A percentile compares a stretch with the other conserved stretches of the same genome.
Conservation (phyloP, 2,329 filamentous ascomycete species). For the Simplicillium aogashimaense region DNA sequence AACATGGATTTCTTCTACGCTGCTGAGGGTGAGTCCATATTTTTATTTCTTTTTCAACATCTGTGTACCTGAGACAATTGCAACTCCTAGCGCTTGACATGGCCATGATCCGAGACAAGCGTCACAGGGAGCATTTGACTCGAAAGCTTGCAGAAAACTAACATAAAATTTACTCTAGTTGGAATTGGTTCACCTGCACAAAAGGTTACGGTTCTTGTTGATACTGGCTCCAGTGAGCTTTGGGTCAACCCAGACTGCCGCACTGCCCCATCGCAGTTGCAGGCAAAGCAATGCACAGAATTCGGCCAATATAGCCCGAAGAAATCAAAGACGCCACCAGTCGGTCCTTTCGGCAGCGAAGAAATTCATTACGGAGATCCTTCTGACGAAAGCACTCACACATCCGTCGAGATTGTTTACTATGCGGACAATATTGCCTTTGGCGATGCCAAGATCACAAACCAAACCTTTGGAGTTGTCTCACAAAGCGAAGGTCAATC, state of each 20-base stretch:
- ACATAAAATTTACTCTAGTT: slow-evolving; percentile 18
- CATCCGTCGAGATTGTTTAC: slow-evolving; percentile 30
- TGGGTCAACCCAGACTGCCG: slow-evolving; percentile 44
- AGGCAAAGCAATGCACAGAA: slow-evolving; percentile 24
- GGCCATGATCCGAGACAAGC: neutral
- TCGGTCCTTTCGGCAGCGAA: slow-evolving; percentile 24
- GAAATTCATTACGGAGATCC: slow-evolving; percentile 30
- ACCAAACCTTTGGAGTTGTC: slow-evolving; percentile 42
- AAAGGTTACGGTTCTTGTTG: slow-evolving; percentile 34
- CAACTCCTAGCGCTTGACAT: neutral
- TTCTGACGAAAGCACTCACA: slow-evolving; percentile 23
- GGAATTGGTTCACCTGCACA: slow-evolving; percentile 31
- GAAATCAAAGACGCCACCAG: slow-evolving; percentile 26
- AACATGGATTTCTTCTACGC: slow-evolving; percentile 29
- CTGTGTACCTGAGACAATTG: neutral
- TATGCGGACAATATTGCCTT: slow-evolving; percentile 35
- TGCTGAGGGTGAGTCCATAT: slow-evolving; percentile 20
- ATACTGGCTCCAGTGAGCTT: slow-evolving; percentile 43
- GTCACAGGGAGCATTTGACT: no score
- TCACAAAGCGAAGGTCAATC: slow-evolving; percentile 33
- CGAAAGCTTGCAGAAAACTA: no score
- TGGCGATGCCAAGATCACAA: slow-evolving; percentile 26
- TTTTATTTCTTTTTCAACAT: neutral
- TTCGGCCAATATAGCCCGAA: slow-evolving; percentile 34
- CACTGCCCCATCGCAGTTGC: slow-evolving; percentile 21